A percentile compares a stretch with the other conserved stretches of the same genome.
phyloP scores from a whole-genome alignment of 1,284 basidiomycete genomes.

The Xerocomus nothofagi region DNA sequence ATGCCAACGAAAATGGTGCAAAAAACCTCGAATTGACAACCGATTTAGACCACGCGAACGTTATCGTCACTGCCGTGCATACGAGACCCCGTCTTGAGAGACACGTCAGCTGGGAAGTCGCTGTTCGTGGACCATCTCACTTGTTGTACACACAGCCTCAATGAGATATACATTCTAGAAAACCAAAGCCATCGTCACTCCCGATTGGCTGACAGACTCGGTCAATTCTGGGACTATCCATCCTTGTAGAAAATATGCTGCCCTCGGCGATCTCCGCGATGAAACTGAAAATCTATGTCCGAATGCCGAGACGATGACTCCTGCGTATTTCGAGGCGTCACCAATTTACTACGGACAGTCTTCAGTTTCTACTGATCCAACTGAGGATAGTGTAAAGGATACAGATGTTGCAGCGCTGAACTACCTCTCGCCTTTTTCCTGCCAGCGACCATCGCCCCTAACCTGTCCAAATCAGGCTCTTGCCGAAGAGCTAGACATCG shows the following conservation, averaged over 20 bases:
- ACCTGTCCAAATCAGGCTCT: slow-evolving; percentile 65
- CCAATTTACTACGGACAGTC: slow-evolving; percentile 10
- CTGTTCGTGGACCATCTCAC: slow-evolving; percentile 46
- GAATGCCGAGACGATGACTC: slow-evolving; percentile 18
- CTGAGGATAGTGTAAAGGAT: slow-evolving; percentile 11
- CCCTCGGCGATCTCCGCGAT: slow-evolving; percentile 49
- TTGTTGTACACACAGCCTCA: slow-evolving; percentile 1
- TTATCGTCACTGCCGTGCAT: slow-evolving; percentile 62
- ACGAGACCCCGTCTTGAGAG: slow-evolving; percentile 69
- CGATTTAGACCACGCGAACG: slow-evolving; percentile 52
- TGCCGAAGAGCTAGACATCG: slow-evolving; percentile 54
- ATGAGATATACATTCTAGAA: slow-evolving; percentile 41
- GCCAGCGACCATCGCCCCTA: slow-evolving; percentile 60
- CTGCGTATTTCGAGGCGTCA: slow-evolving; percentile 1
- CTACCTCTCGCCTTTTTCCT: slow-evolving; percentile 52
- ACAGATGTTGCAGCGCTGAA: slow-evolving; percentile 29
- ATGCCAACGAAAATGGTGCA: background rate
- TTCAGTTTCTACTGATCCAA: slow-evolving; percentile 3
- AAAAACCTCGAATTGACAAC: slow-evolving; percentile 40
- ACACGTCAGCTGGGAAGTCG: slow-evolving; percentile 60
- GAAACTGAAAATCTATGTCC: slow-evolving; percentile 47
- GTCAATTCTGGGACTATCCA: slow-evolving; percentile 43
- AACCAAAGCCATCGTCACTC: slow-evolving; percentile 63
- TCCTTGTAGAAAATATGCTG: slow-evolving; percentile 55
- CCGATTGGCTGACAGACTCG: slow-evolving; percentile 66